Evolutionary conservation across 1,284 basidiomycete genomes (phyloP), one percentile per base, ranked within the genome.

Genomic region (Phylloporus gajari): DNA sequence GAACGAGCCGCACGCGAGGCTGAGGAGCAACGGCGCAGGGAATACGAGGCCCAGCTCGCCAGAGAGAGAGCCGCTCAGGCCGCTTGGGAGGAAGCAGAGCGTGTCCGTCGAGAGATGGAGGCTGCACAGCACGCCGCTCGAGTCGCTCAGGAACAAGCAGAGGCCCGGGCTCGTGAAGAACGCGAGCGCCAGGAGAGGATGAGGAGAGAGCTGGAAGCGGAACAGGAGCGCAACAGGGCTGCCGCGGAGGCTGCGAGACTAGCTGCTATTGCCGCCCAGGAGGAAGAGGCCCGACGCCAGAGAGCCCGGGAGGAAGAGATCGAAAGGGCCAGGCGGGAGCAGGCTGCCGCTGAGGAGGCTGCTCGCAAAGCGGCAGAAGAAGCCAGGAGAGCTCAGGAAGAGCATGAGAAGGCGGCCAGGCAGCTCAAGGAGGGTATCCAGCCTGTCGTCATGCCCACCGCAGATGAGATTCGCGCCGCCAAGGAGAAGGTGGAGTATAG

Each of bases 371-470:
- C 78, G 19, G 75, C 68, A 3, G 79, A 82, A 27, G 62, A 75
- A 51, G 78, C 80, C 17, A 80, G 40, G 67, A 78, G 68, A 67
- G 81, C 76, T 2, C 72, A 65, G 46, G 67, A 74, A 30, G 77
- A 75, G 32, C 70, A 62, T 25, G 72, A 79, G 32, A 75, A 61
- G 27, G 77, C 73, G 5, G 81, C 81, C 46, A 75, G 63, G 30
- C 75, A 77, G 42, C 66, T 80, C 13, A 75, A 60, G 71, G 71
- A 78, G 44, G 82, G 83, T 3, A 78, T 81, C 25, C 76, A 78
- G 56, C 82, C 81, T 7, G 80, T 81, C 38, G 75, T 80, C 61
- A 76, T 71, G 75, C 83, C 82, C 46, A 77, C 78, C 23, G 60
- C 67, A 15, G 69, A 69, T 21, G 83, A 84, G 30, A 70, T 80